Conservation (phyloP, 2,329 filamentous ascomycete genomes). For the Sclerotinia nivalis region DNA sequence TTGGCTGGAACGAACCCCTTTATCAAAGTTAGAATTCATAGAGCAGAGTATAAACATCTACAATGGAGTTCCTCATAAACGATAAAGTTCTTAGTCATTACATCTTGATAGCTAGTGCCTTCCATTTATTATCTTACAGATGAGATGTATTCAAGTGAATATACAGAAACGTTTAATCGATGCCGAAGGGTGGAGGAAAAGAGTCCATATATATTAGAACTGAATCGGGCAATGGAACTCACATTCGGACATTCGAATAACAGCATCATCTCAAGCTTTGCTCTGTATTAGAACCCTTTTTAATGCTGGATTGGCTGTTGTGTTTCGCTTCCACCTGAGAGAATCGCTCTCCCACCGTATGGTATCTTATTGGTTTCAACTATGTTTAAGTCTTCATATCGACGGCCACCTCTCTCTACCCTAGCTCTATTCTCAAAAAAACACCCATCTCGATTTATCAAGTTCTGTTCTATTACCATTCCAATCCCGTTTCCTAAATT, state of each 20-base stretch:
- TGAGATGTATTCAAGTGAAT: too few relatives aligned
- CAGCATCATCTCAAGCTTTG: not conserved
- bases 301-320: too few relatives aligned
- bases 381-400: not conserved
- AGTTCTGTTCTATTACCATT: not conserved
- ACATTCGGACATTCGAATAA: not conserved
- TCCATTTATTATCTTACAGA: not conserved
- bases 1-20: constrained; percentile 9
- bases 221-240: not conserved
- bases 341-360: not conserved
- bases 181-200: not conserved
- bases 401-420: not conserved
- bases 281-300: not conserved
- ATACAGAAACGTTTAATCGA: too few relatives aligned
- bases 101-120: not conserved
- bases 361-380: not conserved
- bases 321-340: not conserved
- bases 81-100: not conserved
- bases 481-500: not conserved
- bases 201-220: not conserved
- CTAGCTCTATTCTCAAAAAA: not conserved
- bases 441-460: not conserved
- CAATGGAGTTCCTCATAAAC: not conserved
- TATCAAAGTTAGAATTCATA: not conserved
- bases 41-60: not conserved